Evolutionary conservation across 2,329 filamentous ascomycete genomes (phyloP), one percentile per base, ranked within the genome.

Genomic region (Chalaropsis ovoidea): DNA sequence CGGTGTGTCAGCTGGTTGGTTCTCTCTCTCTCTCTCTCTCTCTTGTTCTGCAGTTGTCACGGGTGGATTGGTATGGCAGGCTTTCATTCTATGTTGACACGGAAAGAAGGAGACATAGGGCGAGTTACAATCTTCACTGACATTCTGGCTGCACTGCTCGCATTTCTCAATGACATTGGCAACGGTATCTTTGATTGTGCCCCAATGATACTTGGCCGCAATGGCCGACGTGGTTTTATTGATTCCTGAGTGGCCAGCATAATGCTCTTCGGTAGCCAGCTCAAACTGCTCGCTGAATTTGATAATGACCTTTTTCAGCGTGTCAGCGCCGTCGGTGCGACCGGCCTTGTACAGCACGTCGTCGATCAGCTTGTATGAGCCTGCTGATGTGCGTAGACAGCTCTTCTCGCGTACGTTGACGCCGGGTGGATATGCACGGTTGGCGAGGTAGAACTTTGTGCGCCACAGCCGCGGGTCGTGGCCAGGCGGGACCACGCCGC

Each of bases 151-250:
- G 78, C 93, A 97, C 73, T 95, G 87, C 7, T 82, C 77, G 75
- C 94, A 99, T 71, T 94, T 93, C 71, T 89, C 87, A 75, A 97
- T 96, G 71, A 96, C 92, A 73, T 93, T 86, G 73, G 88, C 94
- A 68, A 96, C 94, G 0, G 93, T 97, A 76, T 96, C 92, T 75
- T 97, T 99, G 78, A 97, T 97, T 68, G 93, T 85, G 61, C 95
- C 92, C 94, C 94, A 99, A 76, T 97, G 94, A 74, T 93, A 96
- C 72, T 87, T 88, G 73, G 96, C 90, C 11, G 93, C 90, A 71
- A 99, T 96, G 22, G 86, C 88, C 22, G 93, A 92, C 0, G 93
- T 97, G 0, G 93, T 97, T 78, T 96, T 96, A 80, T 99, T 99
- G 80, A 97, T 97, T 63, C 94, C 94, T 6, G 88, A 90, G 73